A percentile compares a stretch with the other conserved stretches of the same genome.
Evolutionary conservation across 2,329 filamentous ascomycete species (phyloP).

Genomic region (Trichoderma polysporum): DNA sequence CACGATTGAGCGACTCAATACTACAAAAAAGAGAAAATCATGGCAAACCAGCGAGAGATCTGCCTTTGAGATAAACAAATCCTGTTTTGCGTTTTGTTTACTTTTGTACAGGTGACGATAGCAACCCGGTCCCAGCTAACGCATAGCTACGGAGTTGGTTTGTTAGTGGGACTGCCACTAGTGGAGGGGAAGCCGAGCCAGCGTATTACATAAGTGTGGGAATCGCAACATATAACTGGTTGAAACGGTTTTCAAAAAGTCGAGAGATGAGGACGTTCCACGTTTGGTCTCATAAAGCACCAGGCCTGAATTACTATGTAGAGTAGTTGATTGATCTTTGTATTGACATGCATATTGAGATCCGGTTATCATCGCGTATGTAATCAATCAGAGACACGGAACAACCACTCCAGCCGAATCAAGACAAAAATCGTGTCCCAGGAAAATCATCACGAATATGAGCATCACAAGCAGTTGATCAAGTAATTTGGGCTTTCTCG

Average conservation of each 20-base stretch:
- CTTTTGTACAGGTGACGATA: background rate
- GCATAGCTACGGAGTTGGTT: background rate
- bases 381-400: too few species aligned
- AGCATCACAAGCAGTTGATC: background rate
- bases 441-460: background rate
- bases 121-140: constrained; percentile 5
- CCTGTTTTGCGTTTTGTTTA: constrained; percentile 10
- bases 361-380: too few species aligned
- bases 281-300: background rate
- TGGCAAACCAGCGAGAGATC: background rate
- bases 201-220: background rate
- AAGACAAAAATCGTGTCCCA: background rate
- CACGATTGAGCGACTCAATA: too few species aligned
- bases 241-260: background rate
- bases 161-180: background rate
- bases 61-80: background rate
- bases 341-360: background rate
- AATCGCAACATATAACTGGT: background rate
- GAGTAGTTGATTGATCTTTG: background rate
- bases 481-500: constrained; percentile 15
- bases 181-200: background rate
- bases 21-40: background rate
- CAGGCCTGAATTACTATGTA: background rate
- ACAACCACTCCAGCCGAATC: too few species aligned
- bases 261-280: background rate